Conservation (phyloP, 805 yeast species). For the Candida golubevii region DNA sequence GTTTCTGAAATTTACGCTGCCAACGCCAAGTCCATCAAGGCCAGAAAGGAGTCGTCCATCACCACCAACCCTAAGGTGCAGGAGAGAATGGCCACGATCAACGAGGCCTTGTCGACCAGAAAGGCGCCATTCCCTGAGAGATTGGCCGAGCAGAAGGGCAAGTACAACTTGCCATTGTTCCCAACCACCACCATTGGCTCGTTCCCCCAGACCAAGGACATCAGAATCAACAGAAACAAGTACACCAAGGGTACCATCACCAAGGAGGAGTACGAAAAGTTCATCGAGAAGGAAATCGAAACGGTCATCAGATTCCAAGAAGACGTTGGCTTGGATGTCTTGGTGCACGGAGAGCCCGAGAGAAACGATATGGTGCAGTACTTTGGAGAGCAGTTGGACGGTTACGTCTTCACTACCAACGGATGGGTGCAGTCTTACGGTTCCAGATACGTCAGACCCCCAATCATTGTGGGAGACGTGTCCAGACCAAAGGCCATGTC, state of each 20-base stretch:
- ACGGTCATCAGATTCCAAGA: conserved; percentile 98
- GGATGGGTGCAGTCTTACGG: conserved; percentile 99
- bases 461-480: conserved; percentile 97
- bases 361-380: conserved; percentile 99
- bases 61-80: conserved; percentile 91
- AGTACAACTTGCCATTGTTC: conserved; percentile 94
- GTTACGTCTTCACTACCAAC: conserved; percentile 96
- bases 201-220: conserved; percentile 99
- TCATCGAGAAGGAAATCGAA: conserved; percentile 95
- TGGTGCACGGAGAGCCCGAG: conserved; percentile 99
- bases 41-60: conserved; percentile 81
- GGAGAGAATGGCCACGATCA: conserved; percentile 75
- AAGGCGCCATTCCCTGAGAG: conserved; percentile 81
- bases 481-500: conserved; percentile 98
- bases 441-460: conserved; percentile 99
- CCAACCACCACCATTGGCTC: conserved; percentile 99
- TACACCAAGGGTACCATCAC: conserved; percentile 95
- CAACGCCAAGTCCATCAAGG: conserved; percentile 78
- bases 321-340: conserved; percentile 95
- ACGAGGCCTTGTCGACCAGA: conserved; percentile 77
- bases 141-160: conserved; percentile 78
- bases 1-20: conserved; percentile 76
- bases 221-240: conserved; percentile 97
- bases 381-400: conserved; percentile 98
- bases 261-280: conserved; percentile 91